Evolutionary conservation across 257 asterid species (phyloP).

Genomic region (Cruciata laevipes): DNA sequence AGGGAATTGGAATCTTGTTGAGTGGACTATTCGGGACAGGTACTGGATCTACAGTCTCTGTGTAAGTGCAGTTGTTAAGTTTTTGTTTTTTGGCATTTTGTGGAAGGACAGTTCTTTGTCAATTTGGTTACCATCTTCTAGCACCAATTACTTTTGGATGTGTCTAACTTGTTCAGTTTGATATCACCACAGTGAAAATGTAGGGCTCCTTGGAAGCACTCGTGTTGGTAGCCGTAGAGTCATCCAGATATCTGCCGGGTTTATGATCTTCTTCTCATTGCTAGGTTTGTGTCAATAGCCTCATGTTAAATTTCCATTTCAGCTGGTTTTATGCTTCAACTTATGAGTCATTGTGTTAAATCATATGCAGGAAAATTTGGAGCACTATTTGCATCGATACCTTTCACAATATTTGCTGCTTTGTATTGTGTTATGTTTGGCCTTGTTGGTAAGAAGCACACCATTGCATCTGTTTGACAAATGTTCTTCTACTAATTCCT

Average conservation of each 20-base stretch:
- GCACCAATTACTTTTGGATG: not conserved
- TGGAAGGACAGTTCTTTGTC: slow-evolving; percentile 9
- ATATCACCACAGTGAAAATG: slow-evolving; percentile 53
- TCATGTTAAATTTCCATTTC: not conserved
- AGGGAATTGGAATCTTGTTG: slow-evolving; percentile 88
- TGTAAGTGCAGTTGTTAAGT: slow-evolving; percentile 39
- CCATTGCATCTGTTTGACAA: not conserved
- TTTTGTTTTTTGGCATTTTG: no score
- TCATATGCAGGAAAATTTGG: slow-evolving; percentile 78
- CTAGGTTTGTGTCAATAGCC: slow-evolving; percentile 34
- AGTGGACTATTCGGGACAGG: slow-evolving; percentile 83
- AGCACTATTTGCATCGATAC: slow-evolving; percentile 91
- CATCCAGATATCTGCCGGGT: slow-evolving; percentile 88
- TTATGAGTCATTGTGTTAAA: not conserved
- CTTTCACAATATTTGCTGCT: slow-evolving; percentile 90
- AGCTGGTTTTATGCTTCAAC: slow-evolving; percentile 5
- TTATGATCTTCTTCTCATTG: slow-evolving; percentile 90
- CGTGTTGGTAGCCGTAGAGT: slow-evolving; percentile 93
- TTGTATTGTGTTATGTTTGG: slow-evolving; percentile 85
- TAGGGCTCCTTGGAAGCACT: slow-evolving; percentile 99
- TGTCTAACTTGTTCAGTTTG: not conserved
- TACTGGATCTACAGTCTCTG: slow-evolving; percentile 87
- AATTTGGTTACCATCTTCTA: not conserved
- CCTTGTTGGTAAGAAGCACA: slow-evolving; percentile 57
- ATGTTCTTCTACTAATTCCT: not conserved